These are phyloP conservation scores for Triticum turgidum DNA, from an alignment of 176 grass and related monocot species.

Conservation along the genomic window DNA sequence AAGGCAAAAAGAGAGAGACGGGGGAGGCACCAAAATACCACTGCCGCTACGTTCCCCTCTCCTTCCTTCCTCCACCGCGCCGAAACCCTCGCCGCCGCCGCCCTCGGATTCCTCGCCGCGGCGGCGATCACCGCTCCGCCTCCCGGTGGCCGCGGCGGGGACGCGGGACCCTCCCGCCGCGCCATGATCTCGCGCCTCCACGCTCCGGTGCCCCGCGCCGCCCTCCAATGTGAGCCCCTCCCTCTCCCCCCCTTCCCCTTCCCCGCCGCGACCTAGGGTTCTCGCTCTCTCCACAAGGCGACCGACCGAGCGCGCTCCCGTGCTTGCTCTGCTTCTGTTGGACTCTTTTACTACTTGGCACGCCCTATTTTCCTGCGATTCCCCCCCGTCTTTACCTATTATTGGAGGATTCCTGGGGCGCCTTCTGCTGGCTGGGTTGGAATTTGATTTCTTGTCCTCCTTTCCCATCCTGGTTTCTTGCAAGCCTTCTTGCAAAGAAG, in stretches of 20 bases:
- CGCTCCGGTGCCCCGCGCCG: not conserved
- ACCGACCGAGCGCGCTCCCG: not conserved
- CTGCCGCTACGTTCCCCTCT: not conserved
- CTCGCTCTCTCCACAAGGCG: not conserved
- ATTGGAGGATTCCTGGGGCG: not conserved
- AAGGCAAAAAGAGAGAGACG: not conserved
- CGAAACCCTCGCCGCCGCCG: conserved; percentile 46
- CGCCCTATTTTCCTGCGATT: not conserved
- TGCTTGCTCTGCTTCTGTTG: not conserved
- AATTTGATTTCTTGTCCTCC: not conserved
- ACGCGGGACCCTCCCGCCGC: not conserved
- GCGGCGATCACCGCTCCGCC: conserved; percentile 17
- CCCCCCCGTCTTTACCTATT: not conserved
- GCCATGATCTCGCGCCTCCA: conserved; percentile 14
- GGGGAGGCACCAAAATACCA: conserved; percentile 4
- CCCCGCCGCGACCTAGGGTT: not conserved
- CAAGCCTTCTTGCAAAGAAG: not conserved
- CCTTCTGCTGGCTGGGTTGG: not conserved
- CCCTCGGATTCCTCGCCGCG: conserved; percentile 18
- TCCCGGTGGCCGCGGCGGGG: not conserved
- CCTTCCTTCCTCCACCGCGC: not conserved
- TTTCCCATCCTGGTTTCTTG: not conserved
- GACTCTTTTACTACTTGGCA: not conserved
- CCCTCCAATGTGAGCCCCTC: conserved; percentile 19
- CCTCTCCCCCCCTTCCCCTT: not conserved